A percentile compares a stretch with the other conserved stretches of the same genome.
These are phyloP conservation scores for Quercus ilex DNA, from an alignment of 306 rosid genomes.

Conservation along the genomic window DNA sequence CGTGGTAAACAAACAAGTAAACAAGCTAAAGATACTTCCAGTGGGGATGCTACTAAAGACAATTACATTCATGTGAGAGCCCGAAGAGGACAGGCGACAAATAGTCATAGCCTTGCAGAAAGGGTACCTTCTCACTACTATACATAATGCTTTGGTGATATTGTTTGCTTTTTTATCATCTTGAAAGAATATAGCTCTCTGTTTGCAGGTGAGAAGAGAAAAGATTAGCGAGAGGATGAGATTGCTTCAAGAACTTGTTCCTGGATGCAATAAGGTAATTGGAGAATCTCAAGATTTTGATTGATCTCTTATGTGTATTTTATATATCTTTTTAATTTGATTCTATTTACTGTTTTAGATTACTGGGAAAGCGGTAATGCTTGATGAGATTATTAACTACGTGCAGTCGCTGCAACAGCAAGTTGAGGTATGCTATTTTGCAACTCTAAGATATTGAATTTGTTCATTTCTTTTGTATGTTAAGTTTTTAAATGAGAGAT, in stretches of 20 bases:
- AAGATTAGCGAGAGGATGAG: conserved; percentile 98
- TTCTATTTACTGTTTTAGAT: conserved; percentile 48
- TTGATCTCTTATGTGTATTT: conserved; percentile 16
- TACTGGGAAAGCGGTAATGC: conserved; percentile 99
- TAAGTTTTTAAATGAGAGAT: background rate
- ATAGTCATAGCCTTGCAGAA: conserved; percentile 99
- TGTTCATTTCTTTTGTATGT: background rate
- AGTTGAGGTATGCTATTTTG: conserved; percentile 77
- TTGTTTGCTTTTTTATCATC: background rate
- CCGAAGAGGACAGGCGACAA: conserved; percentile 98
- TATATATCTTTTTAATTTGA: conserved; percentile 1
- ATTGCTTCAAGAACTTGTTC: conserved; percentile 99
- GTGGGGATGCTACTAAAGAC: conserved; percentile 73
- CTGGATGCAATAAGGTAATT: conserved; percentile 95
- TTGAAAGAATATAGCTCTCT: conserved; percentile 4
- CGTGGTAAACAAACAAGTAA: conserved; percentile 59
- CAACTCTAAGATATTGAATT: background rate
- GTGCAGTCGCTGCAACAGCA: conserved; percentile 98
- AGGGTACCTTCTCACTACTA: conserved; percentile 52
- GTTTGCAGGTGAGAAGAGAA: conserved; percentile 88
- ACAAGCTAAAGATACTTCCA: conserved; percentile 68
- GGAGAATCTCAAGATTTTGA: conserved; percentile 7
- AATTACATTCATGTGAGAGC: conserved; percentile 97
- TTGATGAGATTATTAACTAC: conserved; percentile 96
- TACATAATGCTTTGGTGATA: conserved; percentile 4